A percentile compares a stretch with the other conserved stretches of the same genome.
These are phyloP conservation scores for Chenopodium berlandieri DNA, from an alignment of 148 eudicot genomes.

Conservation along the genomic window DNA sequence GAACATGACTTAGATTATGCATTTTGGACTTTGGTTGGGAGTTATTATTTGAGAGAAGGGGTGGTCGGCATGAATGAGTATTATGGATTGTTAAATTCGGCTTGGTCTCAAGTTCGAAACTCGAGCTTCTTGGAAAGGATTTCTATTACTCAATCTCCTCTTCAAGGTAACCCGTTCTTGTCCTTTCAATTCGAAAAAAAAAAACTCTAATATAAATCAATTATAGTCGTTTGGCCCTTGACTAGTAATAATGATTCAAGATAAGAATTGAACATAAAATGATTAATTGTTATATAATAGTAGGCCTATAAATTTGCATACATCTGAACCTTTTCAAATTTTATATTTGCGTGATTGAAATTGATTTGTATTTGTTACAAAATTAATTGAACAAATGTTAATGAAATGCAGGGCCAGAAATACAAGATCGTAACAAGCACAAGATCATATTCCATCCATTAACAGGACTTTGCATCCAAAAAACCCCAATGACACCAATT, in stretches of 20 bases:
- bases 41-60: constrained; percentile 72
- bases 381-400: background rate
- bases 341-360: background rate
- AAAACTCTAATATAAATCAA: too few species aligned
- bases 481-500: constrained; percentile 22
- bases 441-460: constrained; percentile 66
- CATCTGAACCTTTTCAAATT: background rate
- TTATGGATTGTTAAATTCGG: constrained; percentile 58
- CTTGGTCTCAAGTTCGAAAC: constrained; percentile 59
- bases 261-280: too few species aligned
- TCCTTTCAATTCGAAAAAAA: too few species aligned
- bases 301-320: background rate
- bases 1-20: constrained; percentile 87
- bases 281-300: too few species aligned
- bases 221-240: too few species aligned
- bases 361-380: too few species aligned
- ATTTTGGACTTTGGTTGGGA: constrained; percentile 74
- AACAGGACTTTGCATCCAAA: constrained; percentile 64
- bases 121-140: constrained; percentile 56
- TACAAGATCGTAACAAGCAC: constrained; percentile 28
- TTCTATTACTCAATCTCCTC: constrained; percentile 58
- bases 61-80: constrained; percentile 54
- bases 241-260: too few species aligned
- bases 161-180: constrained; percentile 24
- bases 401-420: constrained; percentile 56